Conservation (phyloP, 1,139 yeast species). For the Yueomyces sp. region DNA sequence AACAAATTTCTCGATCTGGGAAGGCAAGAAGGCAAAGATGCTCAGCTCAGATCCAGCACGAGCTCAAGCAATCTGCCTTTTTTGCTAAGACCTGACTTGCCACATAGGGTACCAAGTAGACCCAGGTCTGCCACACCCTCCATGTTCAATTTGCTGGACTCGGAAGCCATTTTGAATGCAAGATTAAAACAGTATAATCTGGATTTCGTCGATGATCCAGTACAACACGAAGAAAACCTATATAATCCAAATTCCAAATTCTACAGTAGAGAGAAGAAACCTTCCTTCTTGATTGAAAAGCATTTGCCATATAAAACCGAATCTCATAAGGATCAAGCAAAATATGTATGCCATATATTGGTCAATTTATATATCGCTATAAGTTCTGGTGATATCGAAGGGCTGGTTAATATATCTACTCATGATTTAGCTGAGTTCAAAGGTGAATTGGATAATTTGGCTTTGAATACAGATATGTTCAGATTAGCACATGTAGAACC, state of each 20-base stretch:
- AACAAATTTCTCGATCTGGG: slow-evolving; percentile 7
- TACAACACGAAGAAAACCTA: slow-evolving; percentile 29
- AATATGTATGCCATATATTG: slow-evolving; percentile 66
- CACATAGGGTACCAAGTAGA: neutral
- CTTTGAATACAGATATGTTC: slow-evolving; percentile 41
- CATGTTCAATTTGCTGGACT: slow-evolving; percentile 3
- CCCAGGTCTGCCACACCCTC: slow-evolving; percentile 18
- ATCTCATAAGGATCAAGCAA: slow-evolving; percentile 53
- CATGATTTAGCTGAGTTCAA: slow-evolving; percentile 37
- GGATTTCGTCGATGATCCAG: slow-evolving; percentile 42
- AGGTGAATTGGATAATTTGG: slow-evolving; percentile 36
- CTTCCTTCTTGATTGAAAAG: slow-evolving; percentile 47
- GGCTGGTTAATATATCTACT: slow-evolving; percentile 55
- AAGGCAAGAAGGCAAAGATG: slow-evolving; percentile 7
- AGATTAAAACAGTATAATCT: slow-evolving; percentile 41
- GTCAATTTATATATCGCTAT: slow-evolving; percentile 71
- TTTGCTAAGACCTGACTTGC: neutral
- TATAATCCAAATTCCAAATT: slow-evolving; percentile 43
- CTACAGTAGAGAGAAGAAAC: slow-evolving; percentile 37
- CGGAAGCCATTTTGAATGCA: slow-evolving; percentile 14
- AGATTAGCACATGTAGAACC: slow-evolving; percentile 13
- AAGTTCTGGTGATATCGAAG: slow-evolving; percentile 63
- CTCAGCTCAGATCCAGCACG: slow-evolving; percentile 12
- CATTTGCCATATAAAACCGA: slow-evolving; percentile 71
- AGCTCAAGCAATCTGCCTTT: slow-evolving; percentile 2